These are phyloP conservation scores for Coelastrella sp. DNA, from an alignment of 139 green algal genomes.

Conservation along the genomic window DNA sequence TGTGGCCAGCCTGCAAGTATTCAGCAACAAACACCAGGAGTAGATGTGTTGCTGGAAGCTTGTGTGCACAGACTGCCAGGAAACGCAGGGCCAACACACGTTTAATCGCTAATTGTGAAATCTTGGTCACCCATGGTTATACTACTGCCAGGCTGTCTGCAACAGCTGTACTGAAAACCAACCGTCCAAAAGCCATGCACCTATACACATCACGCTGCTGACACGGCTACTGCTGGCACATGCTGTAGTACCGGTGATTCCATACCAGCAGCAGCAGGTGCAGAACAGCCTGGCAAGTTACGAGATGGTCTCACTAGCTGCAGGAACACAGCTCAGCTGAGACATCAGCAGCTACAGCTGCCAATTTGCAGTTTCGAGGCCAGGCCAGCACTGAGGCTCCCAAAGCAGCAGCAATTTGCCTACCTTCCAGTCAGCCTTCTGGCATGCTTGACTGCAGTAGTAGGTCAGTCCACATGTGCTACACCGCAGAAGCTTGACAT, in stretches of 20 bases:
- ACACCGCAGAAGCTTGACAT: constrained; percentile 24
- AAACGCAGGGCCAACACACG: too few species aligned
- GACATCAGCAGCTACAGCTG: background rate
- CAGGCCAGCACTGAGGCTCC: background rate
- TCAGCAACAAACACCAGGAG: background rate
- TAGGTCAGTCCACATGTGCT: background rate
- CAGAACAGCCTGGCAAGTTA: too few species aligned
- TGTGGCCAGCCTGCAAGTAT: constrained; percentile 44
- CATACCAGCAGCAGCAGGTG: too few species aligned
- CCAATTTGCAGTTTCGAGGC: background rate
- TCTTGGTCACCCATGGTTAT: too few species aligned
- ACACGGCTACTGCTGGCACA: too few species aligned
- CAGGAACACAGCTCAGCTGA: background rate
- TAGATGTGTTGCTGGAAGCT: background rate
- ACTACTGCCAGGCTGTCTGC: too few species aligned
- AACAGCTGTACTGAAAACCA: too few species aligned
- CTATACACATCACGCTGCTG: too few species aligned
- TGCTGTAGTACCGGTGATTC: too few species aligned
- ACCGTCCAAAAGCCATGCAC: too few species aligned
- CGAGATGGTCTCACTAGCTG: too few species aligned
- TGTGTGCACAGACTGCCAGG: background rate
- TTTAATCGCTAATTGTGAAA: too few species aligned
- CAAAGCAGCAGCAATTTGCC: background rate
- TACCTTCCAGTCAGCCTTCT: constrained; percentile 51
- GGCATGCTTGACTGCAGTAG: constrained; percentile 51